phyloP scores from a whole-genome alignment of 2,329 filamentous ascomycete species.

The Nannizziopsis barbatae region DNA sequence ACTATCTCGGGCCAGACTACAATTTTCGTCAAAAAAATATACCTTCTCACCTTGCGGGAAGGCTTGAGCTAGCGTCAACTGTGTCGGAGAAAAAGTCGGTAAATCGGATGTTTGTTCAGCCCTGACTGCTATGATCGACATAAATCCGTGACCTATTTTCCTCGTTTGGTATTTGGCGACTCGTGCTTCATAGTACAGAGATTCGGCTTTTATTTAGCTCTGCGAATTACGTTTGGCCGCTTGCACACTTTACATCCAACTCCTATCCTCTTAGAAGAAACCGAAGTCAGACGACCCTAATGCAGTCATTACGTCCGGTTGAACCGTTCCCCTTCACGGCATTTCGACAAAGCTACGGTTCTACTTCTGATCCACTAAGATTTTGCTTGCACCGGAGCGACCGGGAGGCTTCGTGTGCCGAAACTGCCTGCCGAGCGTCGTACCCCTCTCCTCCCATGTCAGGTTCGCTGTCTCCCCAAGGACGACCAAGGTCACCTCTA shows the following conservation, averaged over 20 bases:
- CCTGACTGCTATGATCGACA: slow-evolving; percentile 4
- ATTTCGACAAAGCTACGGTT: slow-evolving; percentile 18
- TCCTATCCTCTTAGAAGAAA: not conserved
- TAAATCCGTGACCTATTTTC: not conserved
- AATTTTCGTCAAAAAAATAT: not conserved
- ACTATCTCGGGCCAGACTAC: not conserved
- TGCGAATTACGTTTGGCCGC: not conserved
- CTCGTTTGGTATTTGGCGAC: not conserved
- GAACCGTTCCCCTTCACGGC: slow-evolving; percentile 15
- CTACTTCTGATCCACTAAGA: slow-evolving; percentile 20
- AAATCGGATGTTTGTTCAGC: slow-evolving; percentile 4
- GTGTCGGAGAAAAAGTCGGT: not conserved
- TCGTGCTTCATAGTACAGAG: not conserved
- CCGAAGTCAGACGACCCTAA: slow-evolving; percentile 8
- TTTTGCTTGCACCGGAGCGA: slow-evolving; percentile 21
- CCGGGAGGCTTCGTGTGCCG: slow-evolving; percentile 16
- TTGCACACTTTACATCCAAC: not conserved
- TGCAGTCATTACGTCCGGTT: slow-evolving; percentile 17
- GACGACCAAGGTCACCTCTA: slow-evolving; percentile 19
- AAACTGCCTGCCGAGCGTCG: slow-evolving; percentile 20
- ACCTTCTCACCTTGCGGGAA: not conserved
- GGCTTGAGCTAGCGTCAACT: not conserved
- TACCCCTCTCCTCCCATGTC: slow-evolving; percentile 28
- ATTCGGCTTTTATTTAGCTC: no score
- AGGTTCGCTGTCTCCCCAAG: slow-evolving; percentile 24